Evolutionary conservation across 2,329 filamentous ascomycete genomes (phyloP).

Genomic region (Aspergillus phoenicis): DNA sequence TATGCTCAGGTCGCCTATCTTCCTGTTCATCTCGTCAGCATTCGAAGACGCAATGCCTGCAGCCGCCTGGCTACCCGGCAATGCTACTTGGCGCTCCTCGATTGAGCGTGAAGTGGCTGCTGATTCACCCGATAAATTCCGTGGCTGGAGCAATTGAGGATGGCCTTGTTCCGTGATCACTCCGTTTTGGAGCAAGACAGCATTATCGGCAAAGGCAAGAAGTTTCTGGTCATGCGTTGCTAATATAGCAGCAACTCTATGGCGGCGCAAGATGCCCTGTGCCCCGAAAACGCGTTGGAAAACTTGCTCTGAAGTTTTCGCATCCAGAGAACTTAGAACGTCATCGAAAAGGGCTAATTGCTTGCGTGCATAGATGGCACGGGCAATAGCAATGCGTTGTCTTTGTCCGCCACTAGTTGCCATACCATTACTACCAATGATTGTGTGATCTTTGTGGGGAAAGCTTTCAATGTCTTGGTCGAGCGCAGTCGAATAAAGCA

Average conservation of each 20-base stretch:
- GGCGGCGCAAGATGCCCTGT: neutral
- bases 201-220: neutral
- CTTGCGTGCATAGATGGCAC: conserved; percentile 1
- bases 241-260: neutral
- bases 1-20: neutral
- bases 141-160: neutral
- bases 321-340: neutral
- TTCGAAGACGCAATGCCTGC: neutral
- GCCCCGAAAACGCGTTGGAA: neutral
- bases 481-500: neutral
- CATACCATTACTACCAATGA: conserved; percentile 73
- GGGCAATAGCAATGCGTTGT: neutral
- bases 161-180: neutral
- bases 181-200: neutral
- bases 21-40: neutral
- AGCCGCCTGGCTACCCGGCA: neutral
- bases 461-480: conserved; percentile 58
- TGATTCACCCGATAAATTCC: neutral
- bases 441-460: conserved; percentile 70
- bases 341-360: neutral
- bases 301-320: neutral
- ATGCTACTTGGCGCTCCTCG: neutral
- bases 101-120: neutral
- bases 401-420: conserved; percentile 2
- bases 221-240: neutral